These are phyloP conservation scores for Bipolaris cookei DNA, from an alignment of 2,329 filamentous ascomycete genomes.

Conservation along the genomic window DNA sequence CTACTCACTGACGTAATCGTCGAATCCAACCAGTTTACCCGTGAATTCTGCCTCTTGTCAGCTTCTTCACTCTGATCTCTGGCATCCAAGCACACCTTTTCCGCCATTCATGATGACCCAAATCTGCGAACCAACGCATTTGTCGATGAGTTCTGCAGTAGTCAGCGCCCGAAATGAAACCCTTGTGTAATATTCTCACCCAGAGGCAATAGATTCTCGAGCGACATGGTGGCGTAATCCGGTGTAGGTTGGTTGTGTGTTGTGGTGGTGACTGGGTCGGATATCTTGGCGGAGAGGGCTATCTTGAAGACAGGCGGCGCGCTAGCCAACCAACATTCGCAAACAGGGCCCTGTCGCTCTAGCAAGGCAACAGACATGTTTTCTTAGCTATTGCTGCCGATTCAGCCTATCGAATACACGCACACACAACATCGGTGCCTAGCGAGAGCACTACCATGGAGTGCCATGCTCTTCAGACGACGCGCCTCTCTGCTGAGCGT, in stretches of 20 bases:
- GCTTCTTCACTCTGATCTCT: not conserved
- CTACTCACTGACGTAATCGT: slow-evolving; percentile 98
- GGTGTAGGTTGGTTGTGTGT: slow-evolving; percentile 1
- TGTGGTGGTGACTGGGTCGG: slow-evolving; percentile 22
- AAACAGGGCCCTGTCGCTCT: slow-evolving; percentile 18
- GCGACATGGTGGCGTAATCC: slow-evolving; percentile 29
- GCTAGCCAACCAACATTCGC: slow-evolving; percentile 24
- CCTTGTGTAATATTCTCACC: slow-evolving; percentile 21
- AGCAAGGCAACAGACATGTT: slow-evolving; percentile 31
- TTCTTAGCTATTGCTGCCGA: slow-evolving; percentile 4
- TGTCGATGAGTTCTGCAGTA: slow-evolving; percentile 90
- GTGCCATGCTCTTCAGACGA: slow-evolving; percentile 42
- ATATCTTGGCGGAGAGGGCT: slow-evolving; percentile 29
- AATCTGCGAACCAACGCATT: slow-evolving; percentile 95
- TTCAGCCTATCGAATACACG: slow-evolving; percentile 11
- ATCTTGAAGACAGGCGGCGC: slow-evolving; percentile 15
- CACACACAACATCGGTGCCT: slow-evolving; percentile 34
- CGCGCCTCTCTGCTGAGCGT: slow-evolving; percentile 37
- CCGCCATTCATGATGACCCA: slow-evolving; percentile 99
- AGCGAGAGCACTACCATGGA: slow-evolving; percentile 45
- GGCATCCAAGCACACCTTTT: slow-evolving; percentile 69
- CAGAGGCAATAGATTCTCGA: slow-evolving; percentile 42
- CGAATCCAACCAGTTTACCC: slow-evolving; percentile 91
- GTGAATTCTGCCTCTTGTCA: slow-evolving; percentile 75
- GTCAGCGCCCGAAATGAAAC: slow-evolving; percentile 22